These are phyloP conservation scores for Fusarium nanum DNA, from an alignment of 2,329 filamentous ascomycete species.

Conservation along the genomic window DNA sequence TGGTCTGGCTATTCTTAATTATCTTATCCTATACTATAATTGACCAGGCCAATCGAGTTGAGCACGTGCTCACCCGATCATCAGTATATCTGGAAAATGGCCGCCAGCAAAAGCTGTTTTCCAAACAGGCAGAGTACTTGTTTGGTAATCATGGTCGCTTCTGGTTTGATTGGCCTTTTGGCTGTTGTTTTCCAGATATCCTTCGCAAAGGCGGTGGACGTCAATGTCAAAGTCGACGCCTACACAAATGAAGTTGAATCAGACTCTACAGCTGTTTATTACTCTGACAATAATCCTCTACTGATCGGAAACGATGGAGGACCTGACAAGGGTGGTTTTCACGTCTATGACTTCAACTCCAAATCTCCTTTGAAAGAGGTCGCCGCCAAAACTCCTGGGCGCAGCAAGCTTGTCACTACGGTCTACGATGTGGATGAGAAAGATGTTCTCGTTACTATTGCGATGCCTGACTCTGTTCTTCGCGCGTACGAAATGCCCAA, in stretches of 20 bases:
- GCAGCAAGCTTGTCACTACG: constrained; percentile 59
- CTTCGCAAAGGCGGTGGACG: constrained; percentile 31
- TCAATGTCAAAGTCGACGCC: constrained; percentile 50
- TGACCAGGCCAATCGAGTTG: constrained; percentile 9
- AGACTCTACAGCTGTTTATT: constrained; percentile 56
- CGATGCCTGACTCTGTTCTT: constrained; percentile 57
- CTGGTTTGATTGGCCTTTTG: constrained; percentile 36
- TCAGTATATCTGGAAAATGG: constrained; percentile 21
- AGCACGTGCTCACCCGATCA: constrained; percentile 17
- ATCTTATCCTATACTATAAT: constrained; percentile 8
- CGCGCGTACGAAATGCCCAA: constrained; percentile 53
- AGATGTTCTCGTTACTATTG: constrained; percentile 56
- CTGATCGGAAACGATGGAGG: constrained; percentile 61
- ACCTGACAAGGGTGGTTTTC: constrained; percentile 57
- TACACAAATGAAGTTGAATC: constrained; percentile 54
- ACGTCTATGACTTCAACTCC: constrained; percentile 51
- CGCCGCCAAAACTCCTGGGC: constrained; percentile 52
- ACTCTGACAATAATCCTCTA: constrained; percentile 50
- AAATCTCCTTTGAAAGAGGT: constrained; percentile 49
- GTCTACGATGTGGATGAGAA: constrained; percentile 52
- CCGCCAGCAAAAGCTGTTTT: constrained; percentile 4
- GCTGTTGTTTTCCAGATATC: constrained; percentile 35
- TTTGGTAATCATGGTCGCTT: constrained; percentile 36
- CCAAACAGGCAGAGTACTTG: constrained; percentile 12
- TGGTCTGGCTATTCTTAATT: background rate